A percentile compares a stretch with the other conserved stretches of the same genome.
Conservation (phyloP, 345 rosid genomes). For the Geranium brycei region DNA sequence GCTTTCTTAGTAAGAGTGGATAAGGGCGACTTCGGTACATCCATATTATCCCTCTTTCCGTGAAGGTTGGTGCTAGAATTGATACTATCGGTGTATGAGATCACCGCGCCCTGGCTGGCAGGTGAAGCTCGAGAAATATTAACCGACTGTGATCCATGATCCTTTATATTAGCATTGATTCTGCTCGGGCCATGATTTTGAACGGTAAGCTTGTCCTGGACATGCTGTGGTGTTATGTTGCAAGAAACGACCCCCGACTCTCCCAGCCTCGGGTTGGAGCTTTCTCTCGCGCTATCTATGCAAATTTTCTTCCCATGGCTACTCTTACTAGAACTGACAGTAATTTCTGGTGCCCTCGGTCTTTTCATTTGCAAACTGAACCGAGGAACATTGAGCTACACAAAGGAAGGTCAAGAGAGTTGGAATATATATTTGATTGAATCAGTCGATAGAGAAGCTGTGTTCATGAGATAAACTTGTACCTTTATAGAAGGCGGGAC, state of each 20-base stretch:
- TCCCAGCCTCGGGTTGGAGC: constrained; percentile 40
- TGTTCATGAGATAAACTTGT: constrained; percentile 3
- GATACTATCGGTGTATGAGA: constrained; percentile 40
- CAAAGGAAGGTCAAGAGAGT: constrained; percentile 2
- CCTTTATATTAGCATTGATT: constrained; percentile 37
- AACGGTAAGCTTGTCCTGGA: constrained; percentile 38
- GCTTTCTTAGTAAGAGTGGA: constrained; percentile 53
- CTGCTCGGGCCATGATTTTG: constrained; percentile 48
- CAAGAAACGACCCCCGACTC: constrained; percentile 39
- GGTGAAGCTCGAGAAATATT: constrained; percentile 25
- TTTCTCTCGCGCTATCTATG: constrained; percentile 53
- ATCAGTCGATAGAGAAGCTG: no score
- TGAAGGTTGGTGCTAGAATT: constrained; percentile 39
- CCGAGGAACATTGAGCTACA: constrained; percentile 63
- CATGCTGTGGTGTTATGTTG: constrained; percentile 40
- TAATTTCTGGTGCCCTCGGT: constrained; percentile 46
- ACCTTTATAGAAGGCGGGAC: constrained; percentile 49
- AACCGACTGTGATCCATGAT: constrained; percentile 23
- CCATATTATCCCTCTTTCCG: constrained; percentile 68
- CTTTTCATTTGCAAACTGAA: constrained; percentile 58
- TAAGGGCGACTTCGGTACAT: constrained; percentile 50
- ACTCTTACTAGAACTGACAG: constrained; percentile 48
- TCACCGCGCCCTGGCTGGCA: constrained; percentile 54
- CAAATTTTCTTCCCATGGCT: constrained; percentile 68
- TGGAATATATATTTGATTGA: no score